Evolutionary conservation across 2,329 filamentous ascomycete genomes (phyloP).

Genomic region (Amphichorda felina): DNA sequence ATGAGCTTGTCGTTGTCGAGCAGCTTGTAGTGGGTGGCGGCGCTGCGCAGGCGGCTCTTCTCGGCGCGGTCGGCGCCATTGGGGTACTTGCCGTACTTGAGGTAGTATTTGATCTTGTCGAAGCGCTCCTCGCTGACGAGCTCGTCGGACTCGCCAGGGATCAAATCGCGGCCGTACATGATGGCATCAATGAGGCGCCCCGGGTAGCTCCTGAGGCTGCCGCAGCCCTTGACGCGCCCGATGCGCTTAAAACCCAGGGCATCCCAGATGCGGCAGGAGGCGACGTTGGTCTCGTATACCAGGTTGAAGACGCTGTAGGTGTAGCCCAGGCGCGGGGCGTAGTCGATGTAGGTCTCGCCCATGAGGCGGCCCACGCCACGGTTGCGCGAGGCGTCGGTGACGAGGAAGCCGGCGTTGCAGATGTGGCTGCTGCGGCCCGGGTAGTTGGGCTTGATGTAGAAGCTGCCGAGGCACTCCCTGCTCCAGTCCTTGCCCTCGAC

Average conservation of each 20-base stretch:
- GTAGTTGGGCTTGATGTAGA: constrained; percentile 92
- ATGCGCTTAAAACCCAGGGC: constrained; percentile 87
- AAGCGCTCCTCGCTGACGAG: constrained; percentile 92
- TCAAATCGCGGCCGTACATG: constrained; percentile 60
- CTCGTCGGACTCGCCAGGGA: constrained; percentile 46
- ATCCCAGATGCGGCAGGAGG: constrained; percentile 85
- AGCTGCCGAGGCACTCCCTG: constrained; percentile 73
- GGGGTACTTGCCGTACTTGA: constrained; percentile 89
- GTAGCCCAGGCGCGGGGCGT: constrained; percentile 72
- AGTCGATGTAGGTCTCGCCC: constrained; percentile 67
- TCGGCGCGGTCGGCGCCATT: constrained; percentile 87
- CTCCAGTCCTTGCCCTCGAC: constrained; percentile 60
- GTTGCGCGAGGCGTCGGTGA: constrained; percentile 61
- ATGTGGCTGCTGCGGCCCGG: constrained; percentile 83
- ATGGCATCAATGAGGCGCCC: constrained; percentile 62
- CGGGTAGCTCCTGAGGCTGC: constrained; percentile 57
- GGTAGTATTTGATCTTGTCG: constrained; percentile 96
- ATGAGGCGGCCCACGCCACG: constrained; percentile 65
- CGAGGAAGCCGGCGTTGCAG: constrained; percentile 74
- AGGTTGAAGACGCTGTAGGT: constrained; percentile 90
- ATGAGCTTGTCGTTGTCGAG: constrained; percentile 69
- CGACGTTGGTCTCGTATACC: constrained; percentile 88
- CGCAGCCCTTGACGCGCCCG: constrained; percentile 64
- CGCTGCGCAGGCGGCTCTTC: constrained; percentile 86
- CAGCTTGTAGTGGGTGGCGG: constrained; percentile 91